These are phyloP conservation scores for Ophiostoma himal-ulmi DNA, from an alignment of 2,329 filamentous ascomycete species.

Conservation along the genomic window DNA sequence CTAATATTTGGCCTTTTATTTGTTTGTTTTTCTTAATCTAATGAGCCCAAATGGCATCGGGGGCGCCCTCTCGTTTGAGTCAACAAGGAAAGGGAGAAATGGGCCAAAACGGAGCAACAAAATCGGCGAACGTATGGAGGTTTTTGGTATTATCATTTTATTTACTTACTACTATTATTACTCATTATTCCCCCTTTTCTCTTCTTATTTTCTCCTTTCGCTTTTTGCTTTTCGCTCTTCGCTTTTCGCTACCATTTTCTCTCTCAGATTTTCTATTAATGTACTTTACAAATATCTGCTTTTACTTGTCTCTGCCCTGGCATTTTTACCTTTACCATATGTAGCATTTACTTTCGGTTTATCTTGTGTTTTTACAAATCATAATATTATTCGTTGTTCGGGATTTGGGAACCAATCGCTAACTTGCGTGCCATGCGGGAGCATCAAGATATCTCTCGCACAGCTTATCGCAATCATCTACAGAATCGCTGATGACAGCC, in stretches of 20 bases:
- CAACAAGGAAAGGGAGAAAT: background rate
- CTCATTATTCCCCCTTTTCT: conserved; percentile 8
- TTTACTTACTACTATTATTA: conserved; percentile 2
- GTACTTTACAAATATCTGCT: background rate
- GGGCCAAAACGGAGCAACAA: conserved; percentile 10
- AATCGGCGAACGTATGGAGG: conserved; percentile 15
- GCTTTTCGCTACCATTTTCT: conserved; percentile 20
- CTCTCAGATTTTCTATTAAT: background rate
- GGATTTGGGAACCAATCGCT: background rate
- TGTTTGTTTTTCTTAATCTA: background rate
- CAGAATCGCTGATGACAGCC: background rate
- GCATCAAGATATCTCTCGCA: background rate
- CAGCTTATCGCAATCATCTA: background rate
- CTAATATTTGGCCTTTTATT: conserved; percentile 10
- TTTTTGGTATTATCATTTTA: background rate
- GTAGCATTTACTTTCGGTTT: background rate
- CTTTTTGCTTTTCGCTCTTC: conserved; percentile 16
- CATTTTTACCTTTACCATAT: background rate
- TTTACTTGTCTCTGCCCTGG: background rate
- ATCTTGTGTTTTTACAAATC: background rate
- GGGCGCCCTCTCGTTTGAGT: conserved; percentile 10
- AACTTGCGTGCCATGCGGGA: background rate
- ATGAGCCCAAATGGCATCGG: conserved; percentile 3
- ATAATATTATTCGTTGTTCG: background rate
- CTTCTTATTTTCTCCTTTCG: conserved; percentile 13